Base-by-base conservation (phyloP, 2,329 filamentous ascomycete genomes). In the Cryphonectria carpinicola region DNA sequence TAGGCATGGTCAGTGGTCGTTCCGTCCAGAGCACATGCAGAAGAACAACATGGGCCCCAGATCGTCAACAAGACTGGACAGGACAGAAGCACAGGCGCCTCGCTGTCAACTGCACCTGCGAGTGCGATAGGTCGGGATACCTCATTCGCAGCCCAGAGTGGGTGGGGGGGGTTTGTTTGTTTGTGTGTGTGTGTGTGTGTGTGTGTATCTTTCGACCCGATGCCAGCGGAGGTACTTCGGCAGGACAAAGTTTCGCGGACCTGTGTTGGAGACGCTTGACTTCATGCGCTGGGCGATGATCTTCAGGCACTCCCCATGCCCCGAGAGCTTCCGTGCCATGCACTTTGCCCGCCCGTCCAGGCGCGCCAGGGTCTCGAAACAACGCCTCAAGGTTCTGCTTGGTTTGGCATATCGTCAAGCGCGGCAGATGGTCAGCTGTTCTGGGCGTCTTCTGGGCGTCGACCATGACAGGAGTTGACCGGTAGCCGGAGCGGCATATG, bases 241-340 rank as follows among this genome's bases (percentile, higher is more conserved):
- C 13, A 52, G 62, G 28, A 63, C 22, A 52, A 10, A 49, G 37
- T 52, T 35, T 37, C 8, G 17, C 41, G 37, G 10, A 66, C 43
- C 37, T 61, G 39, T 65, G 39, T 65, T 37, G 63, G 61, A 60
- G 52, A 39, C 39, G 13, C 17, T 66, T 58, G 65, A 58, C 37
- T 71, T 68, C 66, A 71, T 70, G 64, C 68, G 64, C 63, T 61
- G 68, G 39, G 39, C 60, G 54, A 46, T 67, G 70, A 72, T 72
- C 70, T 72, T 72, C 67, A 71, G 67, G 70, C 70, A 72, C 70
- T 49, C 56, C 70, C 68, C 70, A 72, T 70, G 67, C 70, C 68
- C 54, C 35, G 70, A 54, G 58, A 35, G 54, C 37, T 62, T 49
- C 64, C 70, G 66, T 65, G 56, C 49, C 65, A 64, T 60, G 70